These are phyloP conservation scores for Jackrogersella multiformis DNA, from an alignment of 495 filamentous ascomycete genomes.

Conservation along the genomic window DNA sequence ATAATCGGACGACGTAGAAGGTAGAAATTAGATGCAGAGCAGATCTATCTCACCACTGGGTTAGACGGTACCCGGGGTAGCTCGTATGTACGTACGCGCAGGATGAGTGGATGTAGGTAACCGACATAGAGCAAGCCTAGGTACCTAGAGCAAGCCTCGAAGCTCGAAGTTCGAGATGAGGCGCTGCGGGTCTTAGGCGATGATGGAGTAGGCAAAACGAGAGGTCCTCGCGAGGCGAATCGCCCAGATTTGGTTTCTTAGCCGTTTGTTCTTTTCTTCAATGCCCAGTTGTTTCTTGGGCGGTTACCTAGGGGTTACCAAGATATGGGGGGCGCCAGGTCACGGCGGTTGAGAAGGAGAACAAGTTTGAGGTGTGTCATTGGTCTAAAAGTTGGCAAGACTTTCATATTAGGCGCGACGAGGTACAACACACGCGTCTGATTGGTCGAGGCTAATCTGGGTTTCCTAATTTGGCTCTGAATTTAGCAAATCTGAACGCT, in stretches of 20 bases:
- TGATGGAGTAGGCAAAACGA: slow-evolving; percentile 31
- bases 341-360: slow-evolving; percentile 38
- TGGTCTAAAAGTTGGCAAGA: slow-evolving; percentile 25
- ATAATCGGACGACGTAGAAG: slow-evolving; percentile 24
- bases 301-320: no score
- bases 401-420: slow-evolving; percentile 44
- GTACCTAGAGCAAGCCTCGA: neutral
- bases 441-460: slow-evolving; percentile 28
- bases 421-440: slow-evolving; percentile 22
- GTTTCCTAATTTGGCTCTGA: slow-evolving; percentile 37
- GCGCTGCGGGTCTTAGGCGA: slow-evolving; percentile 30
- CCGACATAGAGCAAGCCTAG: no score
- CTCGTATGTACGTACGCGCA: neutral
- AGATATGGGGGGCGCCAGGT: slow-evolving; percentile 24
- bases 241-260: slow-evolving; percentile 30
- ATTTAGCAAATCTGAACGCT: slow-evolving; percentile 30
- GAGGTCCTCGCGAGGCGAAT: slow-evolving; percentile 45
- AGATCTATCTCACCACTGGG: slow-evolving; percentile 21
- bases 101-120: slow-evolving; percentile 28
- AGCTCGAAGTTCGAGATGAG: slow-evolving; percentile 24
- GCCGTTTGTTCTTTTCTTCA: no score
- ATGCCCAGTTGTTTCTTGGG: slow-evolving; percentile 11
- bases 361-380: slow-evolving; percentile 16
- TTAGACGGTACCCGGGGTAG: neutral
- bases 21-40: slow-evolving; percentile 20